Evolutionary conservation across 129 eudicot species (phyloP).

Genomic region (Pulicaria dysenterica): DNA sequence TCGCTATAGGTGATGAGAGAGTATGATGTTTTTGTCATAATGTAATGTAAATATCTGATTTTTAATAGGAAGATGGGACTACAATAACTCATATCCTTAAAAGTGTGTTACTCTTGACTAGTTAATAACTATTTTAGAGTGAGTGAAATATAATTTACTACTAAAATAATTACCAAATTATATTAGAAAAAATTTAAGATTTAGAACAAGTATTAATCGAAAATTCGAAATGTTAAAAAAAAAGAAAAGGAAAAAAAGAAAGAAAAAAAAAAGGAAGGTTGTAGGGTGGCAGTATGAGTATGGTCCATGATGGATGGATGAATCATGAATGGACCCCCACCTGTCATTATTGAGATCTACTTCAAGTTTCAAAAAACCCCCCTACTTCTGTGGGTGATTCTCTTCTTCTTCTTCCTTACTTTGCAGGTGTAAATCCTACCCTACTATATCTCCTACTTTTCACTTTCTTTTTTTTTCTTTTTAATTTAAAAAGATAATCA

Average conservation of each 20-base stretch:
- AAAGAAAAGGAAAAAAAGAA: neutral
- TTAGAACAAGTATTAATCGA: neutral
- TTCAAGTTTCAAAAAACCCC: constrained; percentile 43
- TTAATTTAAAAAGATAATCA: neutral
- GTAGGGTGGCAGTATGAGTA: constrained; percentile 25
- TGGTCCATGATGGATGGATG: constrained; percentile 37
- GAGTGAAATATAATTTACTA: too few species aligned
- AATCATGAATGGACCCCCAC: constrained; percentile 9
- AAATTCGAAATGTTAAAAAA: neutral
- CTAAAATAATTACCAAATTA: neutral
- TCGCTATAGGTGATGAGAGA: too few species aligned
- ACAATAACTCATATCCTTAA: too few species aligned
- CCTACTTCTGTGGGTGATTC: constrained; percentile 45
- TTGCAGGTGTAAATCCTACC: constrained; percentile 38
- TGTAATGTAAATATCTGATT: too few species aligned
- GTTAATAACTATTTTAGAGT: too few species aligned
- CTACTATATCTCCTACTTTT: constrained; percentile 16
- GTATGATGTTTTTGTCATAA: too few species aligned
- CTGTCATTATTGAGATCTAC: constrained; percentile 34
- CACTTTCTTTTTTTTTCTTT: neutral
- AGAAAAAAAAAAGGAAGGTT: neutral
- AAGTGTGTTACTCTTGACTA: too few species aligned
- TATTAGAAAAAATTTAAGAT: neutral
- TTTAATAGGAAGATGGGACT: too few species aligned
- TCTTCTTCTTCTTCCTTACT: constrained; percentile 26